Conservation (phyloP, 2,329 filamentous ascomycete species). For the Phyllosticta citriasiana region DNA sequence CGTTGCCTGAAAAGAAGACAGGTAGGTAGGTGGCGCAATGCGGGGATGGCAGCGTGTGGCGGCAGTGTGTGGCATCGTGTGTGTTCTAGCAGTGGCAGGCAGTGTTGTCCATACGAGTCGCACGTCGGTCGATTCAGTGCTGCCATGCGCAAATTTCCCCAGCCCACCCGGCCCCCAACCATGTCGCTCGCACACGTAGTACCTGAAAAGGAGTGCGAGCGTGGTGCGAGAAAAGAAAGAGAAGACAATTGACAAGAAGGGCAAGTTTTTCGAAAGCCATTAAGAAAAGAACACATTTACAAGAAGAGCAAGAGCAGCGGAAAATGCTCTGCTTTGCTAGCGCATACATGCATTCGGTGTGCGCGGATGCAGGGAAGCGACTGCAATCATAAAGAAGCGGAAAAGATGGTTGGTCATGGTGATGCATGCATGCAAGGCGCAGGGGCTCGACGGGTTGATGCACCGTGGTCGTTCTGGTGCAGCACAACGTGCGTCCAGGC, state of each 20-base stretch:
- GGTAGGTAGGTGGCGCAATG: neutral
- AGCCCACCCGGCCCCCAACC: neutral
- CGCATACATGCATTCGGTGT: neutral
- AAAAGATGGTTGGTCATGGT: neutral
- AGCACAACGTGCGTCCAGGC: neutral
- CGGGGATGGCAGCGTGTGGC: neutral
- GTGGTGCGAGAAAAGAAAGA: neutral
- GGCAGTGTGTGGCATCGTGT: neutral
- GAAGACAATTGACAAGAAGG: neutral
- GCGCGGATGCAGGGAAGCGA: neutral
- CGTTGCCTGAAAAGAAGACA: neutral
- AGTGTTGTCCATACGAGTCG: neutral
- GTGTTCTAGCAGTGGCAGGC: neutral
- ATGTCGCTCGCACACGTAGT: neutral
- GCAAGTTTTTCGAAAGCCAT: neutral
- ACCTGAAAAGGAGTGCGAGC: neutral
- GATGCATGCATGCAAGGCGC: neutral
- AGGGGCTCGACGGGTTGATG: neutral
- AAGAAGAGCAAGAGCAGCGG: neutral
- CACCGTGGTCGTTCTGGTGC: neutral
- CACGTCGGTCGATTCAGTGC: neutral
- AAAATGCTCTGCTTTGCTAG: neutral
- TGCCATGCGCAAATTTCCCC: neutral
- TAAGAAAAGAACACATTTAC: neutral
- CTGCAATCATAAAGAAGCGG: neutral